These are phyloP conservation scores for Coemansia javaensis DNA, from an alignment of 192 early-diverging fungal genomes.

Conservation along the genomic window DNA sequence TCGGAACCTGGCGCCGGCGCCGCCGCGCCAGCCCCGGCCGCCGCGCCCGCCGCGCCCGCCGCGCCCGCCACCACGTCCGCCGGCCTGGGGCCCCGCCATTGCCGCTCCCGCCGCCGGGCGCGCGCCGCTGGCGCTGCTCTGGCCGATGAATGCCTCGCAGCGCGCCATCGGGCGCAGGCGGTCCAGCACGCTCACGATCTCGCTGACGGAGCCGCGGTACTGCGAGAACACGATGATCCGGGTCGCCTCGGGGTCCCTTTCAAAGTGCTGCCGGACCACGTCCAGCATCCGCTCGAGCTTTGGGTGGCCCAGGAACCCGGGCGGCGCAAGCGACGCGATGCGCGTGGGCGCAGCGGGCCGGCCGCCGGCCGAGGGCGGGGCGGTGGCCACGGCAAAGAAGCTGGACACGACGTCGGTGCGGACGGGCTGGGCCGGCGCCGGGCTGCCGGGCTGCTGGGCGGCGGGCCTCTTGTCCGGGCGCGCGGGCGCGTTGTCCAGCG, in stretches of 20 bases:
- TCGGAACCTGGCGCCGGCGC: neutral
- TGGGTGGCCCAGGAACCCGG: slow-evolving; percentile 65
- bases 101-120: no score
- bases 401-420: slow-evolving; percentile 44
- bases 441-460: no score
- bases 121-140: slow-evolving; percentile 38
- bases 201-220: slow-evolving; percentile 79
- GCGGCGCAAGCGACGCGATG: slow-evolving; percentile 11
- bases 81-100: neutral
- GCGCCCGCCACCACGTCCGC: neutral
- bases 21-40: neutral
- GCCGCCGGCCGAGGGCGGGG: slow-evolving; percentile 1
- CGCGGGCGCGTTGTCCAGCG: slow-evolving; percentile 11
- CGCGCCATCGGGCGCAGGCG: slow-evolving; percentile 63
- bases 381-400: slow-evolving; percentile 33
- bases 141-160: slow-evolving; percentile 78
- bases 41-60: slow-evolving; percentile 1
- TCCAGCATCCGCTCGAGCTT: slow-evolving; percentile 68
- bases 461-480: no score
- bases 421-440: neutral
- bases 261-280: slow-evolving; percentile 67
- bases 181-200: slow-evolving; percentile 64
- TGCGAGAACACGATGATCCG: slow-evolving; percentile 83
- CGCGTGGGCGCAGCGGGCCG: slow-evolving; percentile 1
- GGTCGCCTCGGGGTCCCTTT: slow-evolving; percentile 40